A percentile compares a stretch with the other conserved stretches of the same genome.
Conservation (phyloP, 2,329 filamentous ascomycete genomes). For the Calcarisporium arbuscula region DNA sequence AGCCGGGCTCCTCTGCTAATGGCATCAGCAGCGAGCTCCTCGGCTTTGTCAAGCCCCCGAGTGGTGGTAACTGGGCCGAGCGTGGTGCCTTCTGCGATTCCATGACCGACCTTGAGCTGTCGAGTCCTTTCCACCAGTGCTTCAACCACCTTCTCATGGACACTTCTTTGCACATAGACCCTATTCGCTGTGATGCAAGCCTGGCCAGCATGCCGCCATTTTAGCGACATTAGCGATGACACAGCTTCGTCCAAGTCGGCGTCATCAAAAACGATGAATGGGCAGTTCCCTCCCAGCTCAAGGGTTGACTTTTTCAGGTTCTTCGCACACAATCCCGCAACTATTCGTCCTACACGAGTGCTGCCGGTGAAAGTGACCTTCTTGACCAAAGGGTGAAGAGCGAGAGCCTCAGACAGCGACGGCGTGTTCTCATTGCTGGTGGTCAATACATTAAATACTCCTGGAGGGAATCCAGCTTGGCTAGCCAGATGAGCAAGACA, state of each 20-base stretch:
- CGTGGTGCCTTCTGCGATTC: conserved; percentile 33
- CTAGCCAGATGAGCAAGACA: conserved; percentile 61
- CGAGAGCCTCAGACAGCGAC: conserved; percentile 37
- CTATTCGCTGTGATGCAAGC: conserved; percentile 63
- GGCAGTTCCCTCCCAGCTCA: conserved; percentile 66
- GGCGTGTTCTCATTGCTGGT: conserved; percentile 40
- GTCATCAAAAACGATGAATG: conserved; percentile 60
- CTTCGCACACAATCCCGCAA: conserved; percentile 53
- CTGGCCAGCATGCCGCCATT: conserved; percentile 68
- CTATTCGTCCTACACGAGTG: conserved; percentile 61
- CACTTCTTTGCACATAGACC: conserved; percentile 51
- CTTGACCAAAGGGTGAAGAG: conserved; percentile 36
- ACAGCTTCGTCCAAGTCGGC: conserved; percentile 63
- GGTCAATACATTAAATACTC: conserved; percentile 53
- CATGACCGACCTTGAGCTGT: conserved; percentile 55
- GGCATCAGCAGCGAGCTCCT: conserved; percentile 52
- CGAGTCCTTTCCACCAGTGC: conserved; percentile 46
- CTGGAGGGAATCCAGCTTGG: conserved; percentile 68
- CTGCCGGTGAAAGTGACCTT: conserved; percentile 76
- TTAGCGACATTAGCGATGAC: conserved; percentile 52
- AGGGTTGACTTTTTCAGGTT: conserved; percentile 61
- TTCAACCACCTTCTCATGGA: conserved; percentile 55
- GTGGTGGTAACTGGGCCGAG: conserved; percentile 29
- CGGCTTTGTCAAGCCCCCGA: conserved; percentile 25
- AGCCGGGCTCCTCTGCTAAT: conserved; percentile 51